phyloP scores from a whole-genome alignment of 129 eudicot genomes.

The Arctium lappa region DNA sequence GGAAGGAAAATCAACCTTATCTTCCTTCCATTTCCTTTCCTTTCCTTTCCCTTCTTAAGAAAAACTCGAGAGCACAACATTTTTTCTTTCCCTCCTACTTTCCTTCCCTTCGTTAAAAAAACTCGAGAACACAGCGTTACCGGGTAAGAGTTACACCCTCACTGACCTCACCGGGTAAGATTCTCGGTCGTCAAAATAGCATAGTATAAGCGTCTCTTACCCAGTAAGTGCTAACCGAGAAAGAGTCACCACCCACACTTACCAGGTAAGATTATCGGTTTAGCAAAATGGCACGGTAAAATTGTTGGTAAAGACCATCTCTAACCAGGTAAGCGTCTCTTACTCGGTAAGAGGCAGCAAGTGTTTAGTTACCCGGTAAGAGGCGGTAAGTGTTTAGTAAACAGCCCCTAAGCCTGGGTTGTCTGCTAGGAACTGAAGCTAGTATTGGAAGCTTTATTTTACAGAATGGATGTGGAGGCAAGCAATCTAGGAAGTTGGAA shows the following conservation, averaged over 20 bases:
- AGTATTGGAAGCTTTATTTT: neutral
- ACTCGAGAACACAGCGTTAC: no score
- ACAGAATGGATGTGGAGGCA: neutral
- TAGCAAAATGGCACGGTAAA: neutral
- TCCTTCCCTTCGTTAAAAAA: no score
- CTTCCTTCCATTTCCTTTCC: no score
- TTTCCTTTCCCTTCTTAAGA: no score
- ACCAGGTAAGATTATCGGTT: neutral
- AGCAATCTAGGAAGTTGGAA: neutral
- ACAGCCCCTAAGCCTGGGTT: neutral
- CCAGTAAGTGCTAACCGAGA: neutral
- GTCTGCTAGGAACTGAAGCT: neutral
- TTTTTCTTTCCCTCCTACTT: no score
- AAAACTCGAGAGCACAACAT: no score
- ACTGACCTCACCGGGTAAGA: no score
- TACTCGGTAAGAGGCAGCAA: neutral
- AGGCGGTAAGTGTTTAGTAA: neutral
- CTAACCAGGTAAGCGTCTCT: neutral
- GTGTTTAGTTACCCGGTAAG: neutral
- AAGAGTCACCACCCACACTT: neutral
- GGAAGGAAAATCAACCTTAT: no score
- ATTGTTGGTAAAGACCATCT: neutral
- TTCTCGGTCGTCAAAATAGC: no score
- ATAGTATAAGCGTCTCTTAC: neutral
- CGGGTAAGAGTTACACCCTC: no score